Base-by-base conservation (phyloP, 2,329 filamentous ascomycete genomes). In the Alternaria triticimaculans region DNA sequence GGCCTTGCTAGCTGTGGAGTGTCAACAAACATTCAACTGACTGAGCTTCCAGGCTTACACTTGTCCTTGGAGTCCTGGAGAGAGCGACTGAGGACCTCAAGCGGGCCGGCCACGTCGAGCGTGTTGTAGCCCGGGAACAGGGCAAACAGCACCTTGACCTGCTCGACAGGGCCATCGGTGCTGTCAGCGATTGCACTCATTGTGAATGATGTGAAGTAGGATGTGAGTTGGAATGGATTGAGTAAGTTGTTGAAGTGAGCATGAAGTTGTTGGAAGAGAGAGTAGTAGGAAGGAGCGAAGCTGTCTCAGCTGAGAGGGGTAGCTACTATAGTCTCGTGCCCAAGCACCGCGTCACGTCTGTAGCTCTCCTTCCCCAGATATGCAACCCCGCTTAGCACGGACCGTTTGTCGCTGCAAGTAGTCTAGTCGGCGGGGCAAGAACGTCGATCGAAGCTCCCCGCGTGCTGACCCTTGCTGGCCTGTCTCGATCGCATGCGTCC, bases 101-200 rank as follows among this genome's bases (percentile, higher is more conserved):
- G 81, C 55, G 87, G 87, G 54, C 87, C 87, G 69, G 83, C 81
- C 69, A 87, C 84, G 78, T 88, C 86, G 66, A 88, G 80, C 50
- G 85, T 83, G 78, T 87, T 86, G 80, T 88, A 86, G 72, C 82
- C 82, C 63, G 84, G 80, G 76, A 86, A 85, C 71, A 88, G 82
- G 74, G 85, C 81, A 76, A 89, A 85, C 79, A 89, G 85, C 75
- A 89, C 87, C 81, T 88, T 86, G 83, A 89, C 84, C 77, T 87
- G 86, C 81, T 88, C 85, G 80, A 88, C 84, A 18, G 74, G 76
- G 63, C 76, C 77, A 66, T 78, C 77, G 67, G 72, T 74, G 75
- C 72, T 73, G 66, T 77, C 76, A 63, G 75, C 76, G 72, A 80
- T 74, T 78, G 78, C 78, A 80, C 78, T 80, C 78, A 80, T 80